Conservation (phyloP, 1,284 basidiomycete genomes). For the Inonotus obliquus region DNA sequence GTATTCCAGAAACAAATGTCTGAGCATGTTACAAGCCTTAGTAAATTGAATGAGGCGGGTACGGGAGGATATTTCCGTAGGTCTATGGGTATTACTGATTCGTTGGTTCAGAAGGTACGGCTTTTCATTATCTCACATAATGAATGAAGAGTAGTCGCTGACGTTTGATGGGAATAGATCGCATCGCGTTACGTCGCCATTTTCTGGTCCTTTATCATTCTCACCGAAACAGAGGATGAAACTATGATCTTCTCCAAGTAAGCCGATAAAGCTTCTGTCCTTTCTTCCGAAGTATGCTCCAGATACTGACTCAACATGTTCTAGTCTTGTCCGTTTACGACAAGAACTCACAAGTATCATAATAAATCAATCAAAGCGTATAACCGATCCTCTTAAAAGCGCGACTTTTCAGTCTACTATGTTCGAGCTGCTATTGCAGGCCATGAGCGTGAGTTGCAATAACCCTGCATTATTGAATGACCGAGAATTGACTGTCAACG, state of each 20-base stretch:
- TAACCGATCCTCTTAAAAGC: slow-evolving; percentile 55
- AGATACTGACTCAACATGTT: slow-evolving; percentile 11
- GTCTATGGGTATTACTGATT: slow-evolving; percentile 63
- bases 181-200: slow-evolving; percentile 68
- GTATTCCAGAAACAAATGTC: slow-evolving; percentile 85
- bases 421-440: slow-evolving; percentile 75
- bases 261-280: slow-evolving; percentile 23
- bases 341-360: slow-evolving; percentile 84
- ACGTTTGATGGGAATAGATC: slow-evolving; percentile 27
- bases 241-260: slow-evolving; percentile 94
- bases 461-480: slow-evolving; percentile 6
- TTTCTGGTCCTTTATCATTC: slow-evolving; percentile 74
- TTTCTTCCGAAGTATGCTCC: not conserved
- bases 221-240: slow-evolving; percentile 83
- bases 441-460: slow-evolving; percentile 59
- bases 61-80: slow-evolving; percentile 62
- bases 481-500: not conserved
- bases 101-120: slow-evolving; percentile 56
- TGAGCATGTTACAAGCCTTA: slow-evolving; percentile 77
- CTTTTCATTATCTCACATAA: not conserved
- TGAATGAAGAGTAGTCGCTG: not conserved
- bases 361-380: slow-evolving; percentile 62
- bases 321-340: slow-evolving; percentile 79
- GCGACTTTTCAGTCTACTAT: slow-evolving; percentile 68
- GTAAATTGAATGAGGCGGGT: slow-evolving; percentile 71